Base-by-base conservation (phyloP, 2,329 filamentous ascomycete species). In the Botrytis fabae region DNA sequence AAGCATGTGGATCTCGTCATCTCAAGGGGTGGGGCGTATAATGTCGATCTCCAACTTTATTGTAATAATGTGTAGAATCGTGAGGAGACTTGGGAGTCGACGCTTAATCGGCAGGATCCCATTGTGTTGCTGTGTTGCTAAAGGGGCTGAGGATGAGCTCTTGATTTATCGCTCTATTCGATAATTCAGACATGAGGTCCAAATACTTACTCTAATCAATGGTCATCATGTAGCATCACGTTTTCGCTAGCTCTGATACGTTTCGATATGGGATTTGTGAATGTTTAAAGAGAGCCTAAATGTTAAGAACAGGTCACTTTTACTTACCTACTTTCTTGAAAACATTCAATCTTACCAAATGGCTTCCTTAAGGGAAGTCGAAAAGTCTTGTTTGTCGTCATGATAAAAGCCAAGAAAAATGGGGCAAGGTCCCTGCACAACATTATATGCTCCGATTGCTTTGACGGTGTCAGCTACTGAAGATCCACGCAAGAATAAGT, bases 371-470 rank as follows among this genome's bases (percentile, higher is more conserved):
- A 4, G 48, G n/a, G 14, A 28, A 32, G 64, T 40, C 35, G 25
- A 28, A 28, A 22, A 54, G 25, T 42, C 35, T 28, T 68, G 46
- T 40, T 54, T 54, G 64, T 68, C 46, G 46, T 18, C 8, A 54
- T 46, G n/a, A 35, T 48, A 20, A 68, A 54, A n/a, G 35, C 35
- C 48, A 54, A 68, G 18, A 68, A 38, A 68, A 42, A 42, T 68
- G 64, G 64, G 22, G 46, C 38, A 28, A 54, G 48, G 48, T 54
- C 64, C 64, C 64, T 68, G 64, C 64, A 68, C 35, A 42, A 28
- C 25, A 57, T 68, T 57, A 54, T 18, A 54, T 14, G n/a, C 22
- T 40, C 44, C 35, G 16, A 42, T 68, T 28, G 18, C 40, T 57
- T 57, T n/a, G 9, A 40, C 28, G 38, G 46, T 42, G 48, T 40